Evolutionary conservation across 2,329 filamentous ascomycete species (phyloP).

Genomic region (Xylariomycetidae sp.): DNA sequence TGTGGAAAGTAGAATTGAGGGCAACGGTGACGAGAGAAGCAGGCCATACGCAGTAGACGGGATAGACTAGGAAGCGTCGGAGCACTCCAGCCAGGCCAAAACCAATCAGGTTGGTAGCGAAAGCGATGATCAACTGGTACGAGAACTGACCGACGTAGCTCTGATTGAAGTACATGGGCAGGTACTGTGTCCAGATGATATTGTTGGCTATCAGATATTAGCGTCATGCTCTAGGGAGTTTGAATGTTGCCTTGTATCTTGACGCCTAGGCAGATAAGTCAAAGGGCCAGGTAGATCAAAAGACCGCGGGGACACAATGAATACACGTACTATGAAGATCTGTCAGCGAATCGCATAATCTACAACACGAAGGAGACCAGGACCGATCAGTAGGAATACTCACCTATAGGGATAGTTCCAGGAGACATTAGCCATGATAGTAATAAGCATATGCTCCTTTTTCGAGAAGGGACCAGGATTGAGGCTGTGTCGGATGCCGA

Average conservation of each 20-base stretch:
- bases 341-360: too few species aligned
- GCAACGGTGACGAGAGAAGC: constrained; percentile 41
- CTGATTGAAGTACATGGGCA: constrained; percentile 48
- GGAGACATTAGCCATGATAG: constrained; percentile 57
- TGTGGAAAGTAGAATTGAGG: constrained; percentile 44
- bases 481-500: constrained; percentile 29
- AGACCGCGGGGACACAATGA: too few species aligned
- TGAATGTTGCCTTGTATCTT: too few species aligned
- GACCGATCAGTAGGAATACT: too few species aligned
- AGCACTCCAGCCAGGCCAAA: constrained; percentile 47
- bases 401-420: constrained; percentile 43
- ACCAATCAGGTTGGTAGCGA: constrained; percentile 51
- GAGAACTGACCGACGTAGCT: constrained; percentile 40
- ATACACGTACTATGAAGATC: too few species aligned
- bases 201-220: too few species aligned
- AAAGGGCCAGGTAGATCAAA: too few species aligned
- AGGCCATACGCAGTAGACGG: constrained; percentile 47
- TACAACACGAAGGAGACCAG: too few species aligned
- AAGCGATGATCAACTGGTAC: constrained; percentile 48
- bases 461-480: constrained; percentile 41
- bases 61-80: constrained; percentile 48
- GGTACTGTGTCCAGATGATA: constrained; percentile 45
- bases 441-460: constrained; percentile 57
- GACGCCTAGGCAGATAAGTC: too few species aligned
- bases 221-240: too few species aligned